phyloP scores from a whole-genome alignment of 2,329 filamentous ascomycete species.

The Esteya vermicola region DNA sequence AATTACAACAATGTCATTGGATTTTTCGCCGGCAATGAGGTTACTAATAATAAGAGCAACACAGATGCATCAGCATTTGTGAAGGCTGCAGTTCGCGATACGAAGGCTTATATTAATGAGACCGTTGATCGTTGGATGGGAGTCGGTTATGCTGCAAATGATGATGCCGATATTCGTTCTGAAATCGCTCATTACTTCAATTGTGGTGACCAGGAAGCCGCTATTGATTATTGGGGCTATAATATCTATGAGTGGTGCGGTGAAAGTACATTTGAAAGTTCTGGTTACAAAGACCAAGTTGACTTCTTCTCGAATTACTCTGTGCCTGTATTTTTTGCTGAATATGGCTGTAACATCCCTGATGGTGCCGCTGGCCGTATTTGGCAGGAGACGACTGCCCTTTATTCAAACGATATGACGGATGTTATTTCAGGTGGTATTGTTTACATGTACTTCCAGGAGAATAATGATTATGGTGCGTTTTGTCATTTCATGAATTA shows the following conservation, averaged over 20 bases:
- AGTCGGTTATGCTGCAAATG: slow-evolving; percentile 93
- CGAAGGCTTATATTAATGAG: slow-evolving; percentile 80
- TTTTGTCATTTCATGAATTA: slow-evolving; percentile 1
- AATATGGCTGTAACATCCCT: slow-evolving; percentile 84
- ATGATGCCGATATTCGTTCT: slow-evolving; percentile 69
- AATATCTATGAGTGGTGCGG: slow-evolving; percentile 99
- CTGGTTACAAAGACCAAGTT: slow-evolving; percentile 71
- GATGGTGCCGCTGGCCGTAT: slow-evolving; percentile 49
- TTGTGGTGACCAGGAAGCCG: slow-evolving; percentile 51
- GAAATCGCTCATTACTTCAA: slow-evolving; percentile 89
- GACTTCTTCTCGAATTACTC: slow-evolving; percentile 80
- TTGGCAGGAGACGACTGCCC: slow-evolving; percentile 72
- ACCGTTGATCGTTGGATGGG: slow-evolving; percentile 67
- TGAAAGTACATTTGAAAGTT: slow-evolving; percentile 58
- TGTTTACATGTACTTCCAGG: slow-evolving; percentile 97
- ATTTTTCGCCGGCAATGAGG: slow-evolving; percentile 98
- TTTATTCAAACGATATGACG: slow-evolving; percentile 73
- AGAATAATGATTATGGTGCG: slow-evolving; percentile 72
- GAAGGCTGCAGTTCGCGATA: slow-evolving; percentile 94
- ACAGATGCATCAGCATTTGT: slow-evolving; percentile 85
- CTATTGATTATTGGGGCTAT: slow-evolving; percentile 98
- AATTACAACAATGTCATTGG: slow-evolving; percentile 86
- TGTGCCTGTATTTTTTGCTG: slow-evolving; percentile 93
- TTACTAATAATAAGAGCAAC: slow-evolving; percentile 79
- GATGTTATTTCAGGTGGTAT: slow-evolving; percentile 87